phyloP scores from a whole-genome alignment of 192 early-diverging fungal species.

The Backusella morwellensis region DNA sequence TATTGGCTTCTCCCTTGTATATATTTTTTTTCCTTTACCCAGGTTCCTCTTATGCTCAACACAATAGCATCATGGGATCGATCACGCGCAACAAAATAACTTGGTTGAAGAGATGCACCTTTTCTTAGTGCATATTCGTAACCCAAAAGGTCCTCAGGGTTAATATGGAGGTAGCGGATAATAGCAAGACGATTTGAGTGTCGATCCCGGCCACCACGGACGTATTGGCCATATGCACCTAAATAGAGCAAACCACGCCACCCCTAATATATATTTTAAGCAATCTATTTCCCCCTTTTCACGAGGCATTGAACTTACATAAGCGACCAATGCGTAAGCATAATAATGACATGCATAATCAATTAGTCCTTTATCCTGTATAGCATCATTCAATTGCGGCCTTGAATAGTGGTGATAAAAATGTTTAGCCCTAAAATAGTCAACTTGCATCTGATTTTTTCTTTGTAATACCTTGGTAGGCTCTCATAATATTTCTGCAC shows the following conservation, averaged over 20 bases:
- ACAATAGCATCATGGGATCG: conserved; percentile 57
- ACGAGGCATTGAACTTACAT: conserved; percentile 27
- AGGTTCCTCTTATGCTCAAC: conserved; percentile 67
- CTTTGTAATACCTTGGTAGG: background rate
- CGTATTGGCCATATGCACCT: conserved; percentile 27
- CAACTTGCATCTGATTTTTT: background rate
- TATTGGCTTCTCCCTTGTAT: background rate
- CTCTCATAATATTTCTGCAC: conserved; percentile 51
- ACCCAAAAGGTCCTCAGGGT: conserved; percentile 62
- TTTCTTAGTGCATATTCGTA: conserved; percentile 66
- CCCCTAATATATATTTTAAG: conserved; percentile 15
- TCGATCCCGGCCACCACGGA: conserved; percentile 44
- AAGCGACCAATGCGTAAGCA: conserved; percentile 54
- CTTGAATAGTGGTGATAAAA: background rate
- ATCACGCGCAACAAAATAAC: conserved; percentile 71
- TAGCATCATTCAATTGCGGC: background rate
- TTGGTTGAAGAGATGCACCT: conserved; percentile 60
- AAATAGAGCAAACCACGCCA: conserved; percentile 35
- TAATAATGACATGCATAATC: conserved; percentile 52
- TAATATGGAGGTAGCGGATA: conserved; percentile 58
- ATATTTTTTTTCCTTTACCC: conserved; percentile 36
- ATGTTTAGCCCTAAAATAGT: background rate
- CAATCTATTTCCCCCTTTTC: background rate
- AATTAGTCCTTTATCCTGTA: conserved; percentile 29
- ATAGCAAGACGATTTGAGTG: conserved; percentile 66